These are phyloP conservation scores for Daldinia sp. DNA, from an alignment of 2,329 filamentous ascomycete genomes.

Conservation along the genomic window DNA sequence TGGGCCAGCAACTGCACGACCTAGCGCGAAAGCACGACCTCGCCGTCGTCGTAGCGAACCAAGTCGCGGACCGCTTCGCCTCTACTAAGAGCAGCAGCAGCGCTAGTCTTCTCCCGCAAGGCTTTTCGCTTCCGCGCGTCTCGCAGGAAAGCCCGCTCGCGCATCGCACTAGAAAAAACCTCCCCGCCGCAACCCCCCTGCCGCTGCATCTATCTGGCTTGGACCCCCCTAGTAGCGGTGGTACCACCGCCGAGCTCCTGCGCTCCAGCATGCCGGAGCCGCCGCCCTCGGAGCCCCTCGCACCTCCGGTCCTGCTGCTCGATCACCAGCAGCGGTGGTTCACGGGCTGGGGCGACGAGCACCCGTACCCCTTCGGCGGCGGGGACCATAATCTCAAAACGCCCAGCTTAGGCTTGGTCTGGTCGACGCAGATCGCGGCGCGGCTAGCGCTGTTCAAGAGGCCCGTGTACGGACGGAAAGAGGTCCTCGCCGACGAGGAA, in stretches of 20 bases:
- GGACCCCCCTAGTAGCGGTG: constrained; percentile 56
- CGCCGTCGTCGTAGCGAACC: constrained; percentile 92
- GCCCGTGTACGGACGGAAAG: constrained; percentile 62
- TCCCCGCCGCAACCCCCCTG: constrained; percentile 27
- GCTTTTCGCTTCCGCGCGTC: constrained; percentile 35
- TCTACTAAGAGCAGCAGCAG: constrained; percentile 38
- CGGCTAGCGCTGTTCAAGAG: constrained; percentile 84
- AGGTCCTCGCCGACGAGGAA: constrained; percentile 52
- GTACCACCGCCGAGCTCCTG: constrained; percentile 46
- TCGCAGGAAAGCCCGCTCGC: constrained; percentile 65
- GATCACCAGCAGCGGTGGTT: constrained; percentile 96
- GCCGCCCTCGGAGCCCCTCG: constrained; percentile 50
- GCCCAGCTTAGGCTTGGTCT: constrained; percentile 87
- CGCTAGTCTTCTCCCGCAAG: constrained; percentile 22
- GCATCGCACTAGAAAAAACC: constrained; percentile 45
- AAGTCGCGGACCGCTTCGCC: constrained; percentile 89
- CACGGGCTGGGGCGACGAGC: constrained; percentile 89
- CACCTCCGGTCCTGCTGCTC: constrained; percentile 72
- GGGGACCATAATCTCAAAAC: constrained; percentile 72
- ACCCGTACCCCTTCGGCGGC: constrained; percentile 52
- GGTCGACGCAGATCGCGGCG: constrained; percentile 88
- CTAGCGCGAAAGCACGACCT: constrained; percentile 80
- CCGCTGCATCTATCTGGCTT: constrained; percentile 49
- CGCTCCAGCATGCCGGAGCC: constrained; percentile 54
- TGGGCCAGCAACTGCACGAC: constrained; percentile 80